phyloP scores from a whole-genome alignment of 2,329 filamentous ascomycete species.

The Penicillium olsonii region DNA sequence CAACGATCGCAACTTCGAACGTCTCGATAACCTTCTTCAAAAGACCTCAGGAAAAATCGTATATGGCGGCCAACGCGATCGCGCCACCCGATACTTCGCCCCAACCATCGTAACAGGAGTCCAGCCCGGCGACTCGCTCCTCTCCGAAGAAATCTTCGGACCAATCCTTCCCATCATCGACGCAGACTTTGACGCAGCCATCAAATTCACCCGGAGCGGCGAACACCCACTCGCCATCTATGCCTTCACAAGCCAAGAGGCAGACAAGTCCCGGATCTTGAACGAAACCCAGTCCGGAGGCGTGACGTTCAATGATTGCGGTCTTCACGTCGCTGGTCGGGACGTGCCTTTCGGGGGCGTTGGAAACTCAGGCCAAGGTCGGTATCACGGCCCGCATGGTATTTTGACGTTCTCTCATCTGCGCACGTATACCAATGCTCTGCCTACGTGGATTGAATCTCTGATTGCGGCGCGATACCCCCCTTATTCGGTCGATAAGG shows the following conservation, averaged over 20 bases:
- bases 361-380: slow-evolving; percentile 51
- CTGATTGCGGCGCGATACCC: slow-evolving; percentile 19
- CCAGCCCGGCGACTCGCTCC: slow-evolving; percentile 37
- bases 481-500: slow-evolving; percentile 19
- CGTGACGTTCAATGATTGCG: slow-evolving; percentile 54
- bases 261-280: slow-evolving; percentile 37
- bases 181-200: slow-evolving; percentile 28
- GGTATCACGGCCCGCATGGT: slow-evolving; percentile 53
- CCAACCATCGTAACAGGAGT: slow-evolving; percentile 45
- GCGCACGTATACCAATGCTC: slow-evolving; percentile 23
- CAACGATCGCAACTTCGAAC: slow-evolving; percentile 47
- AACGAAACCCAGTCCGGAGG: slow-evolving; percentile 48
- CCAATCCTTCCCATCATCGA: slow-evolving; percentile 47
- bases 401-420: slow-evolving; percentile 44
- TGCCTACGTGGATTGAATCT: slow-evolving; percentile 21
- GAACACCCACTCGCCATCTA: slow-evolving; percentile 45
- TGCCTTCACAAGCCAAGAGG: slow-evolving; percentile 40
- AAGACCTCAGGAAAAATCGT: slow-evolving; percentile 40
- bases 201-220: slow-evolving; percentile 23
- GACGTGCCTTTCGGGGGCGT: slow-evolving; percentile 54
- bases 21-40: slow-evolving; percentile 40
- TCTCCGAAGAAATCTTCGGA: slow-evolving; percentile 50
- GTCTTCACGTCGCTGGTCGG: slow-evolving; percentile 47
- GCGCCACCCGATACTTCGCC: slow-evolving; percentile 32
- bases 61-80: slow-evolving; percentile 37